Evolutionary conservation across 108 stramenopile genomes (phyloP), one percentile per base, ranked within the genome.

Genomic region (Skeletonema potamos): DNA sequence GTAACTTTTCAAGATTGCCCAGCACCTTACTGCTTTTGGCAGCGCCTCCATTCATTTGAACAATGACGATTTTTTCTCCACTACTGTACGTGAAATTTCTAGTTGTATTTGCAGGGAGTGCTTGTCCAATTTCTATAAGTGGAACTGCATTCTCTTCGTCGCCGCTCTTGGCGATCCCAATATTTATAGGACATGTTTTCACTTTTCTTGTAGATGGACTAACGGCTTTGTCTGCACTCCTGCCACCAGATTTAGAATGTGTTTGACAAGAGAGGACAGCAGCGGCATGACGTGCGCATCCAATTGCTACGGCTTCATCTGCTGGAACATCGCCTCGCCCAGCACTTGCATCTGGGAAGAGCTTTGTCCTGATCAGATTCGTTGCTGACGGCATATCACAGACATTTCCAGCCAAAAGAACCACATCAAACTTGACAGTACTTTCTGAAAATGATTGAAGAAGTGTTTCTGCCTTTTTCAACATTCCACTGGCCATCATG

Each of bases 221-320:
- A 63, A 74, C 17, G 5, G 54, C 77, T 30, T 69, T 67, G 28
- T 33, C 27, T 27, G 39, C 64, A 33, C 24, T 56, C 30, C 46
- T 73, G 22, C 54, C 66, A 51, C 62, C 58, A 20, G 65, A 59
- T 72, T 57, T 79, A 36, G 70, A 79, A 36, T 79, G 77, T 15
- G 81, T 77, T 6, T 77, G 60, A 63, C 76, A 73, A 51, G 81
- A 70, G 28, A 86, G 77, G 59, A 77, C 73, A 54, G 78, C 81
- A 48, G 77, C 85, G 2, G 87, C 81, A 65, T 92, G 91, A 32
- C 73, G 73, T 57, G 92, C 84, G 68, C 89, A 90, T 41, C 92
- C 92, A 54, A 92, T 75, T 20, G 89, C 86, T 27, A 89, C 81
- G 2, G 87, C 89, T 72, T 90, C 92, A 39, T 87, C 86, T 24